These are phyloP conservation scores for Barnettozyma pratensis DNA, from an alignment of 805 yeast species.

Conservation along the genomic window DNA sequence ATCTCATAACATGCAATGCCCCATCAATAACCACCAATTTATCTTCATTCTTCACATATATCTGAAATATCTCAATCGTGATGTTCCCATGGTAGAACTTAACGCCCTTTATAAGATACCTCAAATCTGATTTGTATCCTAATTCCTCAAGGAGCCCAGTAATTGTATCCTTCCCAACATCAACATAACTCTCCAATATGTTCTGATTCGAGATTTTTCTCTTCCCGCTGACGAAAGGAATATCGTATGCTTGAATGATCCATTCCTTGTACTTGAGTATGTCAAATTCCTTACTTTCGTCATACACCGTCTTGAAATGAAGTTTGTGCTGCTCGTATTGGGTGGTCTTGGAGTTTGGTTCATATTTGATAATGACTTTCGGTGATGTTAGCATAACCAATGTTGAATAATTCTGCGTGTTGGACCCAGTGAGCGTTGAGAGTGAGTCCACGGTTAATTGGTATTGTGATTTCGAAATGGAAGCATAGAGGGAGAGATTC, in stretches of 20 bases:
- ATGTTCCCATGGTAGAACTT: conserved; percentile 53
- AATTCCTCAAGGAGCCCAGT: conserved; percentile 43
- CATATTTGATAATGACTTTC: conserved; percentile 22
- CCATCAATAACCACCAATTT: conserved; percentile 37
- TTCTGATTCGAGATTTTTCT: conserved; percentile 61
- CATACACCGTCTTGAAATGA: conserved; percentile 15
- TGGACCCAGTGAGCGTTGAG: conserved; percentile 20
- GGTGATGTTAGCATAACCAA: conserved; percentile 20
- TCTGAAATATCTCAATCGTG: conserved; percentile 54
- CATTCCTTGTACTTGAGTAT: conserved; percentile 31
- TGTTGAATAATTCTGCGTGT: conserved; percentile 9
- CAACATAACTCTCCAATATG: conserved; percentile 47
- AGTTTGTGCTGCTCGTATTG: conserved; percentile 25
- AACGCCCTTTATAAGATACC: conserved; percentile 56
- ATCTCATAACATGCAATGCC: conserved; percentile 51
- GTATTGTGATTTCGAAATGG: conserved; percentile 12
- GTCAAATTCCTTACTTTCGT: conserved; percentile 1
- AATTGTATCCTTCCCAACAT: conserved; percentile 28
- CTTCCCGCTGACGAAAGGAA: conserved; percentile 66
- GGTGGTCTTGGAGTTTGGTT: conserved; percentile 23
- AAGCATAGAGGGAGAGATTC: conserved; percentile 22
- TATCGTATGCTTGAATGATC: conserved; percentile 64
- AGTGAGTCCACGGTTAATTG: conserved; percentile 18
- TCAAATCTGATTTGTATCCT: conserved; percentile 64
- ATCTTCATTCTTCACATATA: conserved; percentile 27